These are phyloP conservation scores for Podospora australis DNA, from an alignment of 495 filamentous ascomycete species.

Conservation along the genomic window DNA sequence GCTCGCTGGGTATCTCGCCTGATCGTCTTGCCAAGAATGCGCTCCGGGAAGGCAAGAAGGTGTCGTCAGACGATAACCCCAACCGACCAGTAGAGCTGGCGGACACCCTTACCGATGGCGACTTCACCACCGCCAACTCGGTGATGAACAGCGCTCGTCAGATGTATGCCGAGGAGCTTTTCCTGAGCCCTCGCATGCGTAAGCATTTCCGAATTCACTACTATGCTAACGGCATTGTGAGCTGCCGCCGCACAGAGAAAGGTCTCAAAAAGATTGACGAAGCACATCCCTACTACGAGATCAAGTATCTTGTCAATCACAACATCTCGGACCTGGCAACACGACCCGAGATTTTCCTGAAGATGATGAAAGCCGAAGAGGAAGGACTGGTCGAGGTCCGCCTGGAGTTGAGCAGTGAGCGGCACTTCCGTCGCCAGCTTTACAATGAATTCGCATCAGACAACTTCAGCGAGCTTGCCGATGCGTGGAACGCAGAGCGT, in stretches of 20 bases:
- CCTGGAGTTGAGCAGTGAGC: constrained; percentile 66
- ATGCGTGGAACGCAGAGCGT: constrained; percentile 87
- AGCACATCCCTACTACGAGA: constrained; percentile 91
- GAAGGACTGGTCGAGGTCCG: constrained; percentile 84
- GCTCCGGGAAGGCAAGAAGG: constrained; percentile 65
- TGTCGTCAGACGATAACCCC: constrained; percentile 75
- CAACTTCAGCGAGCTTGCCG: constrained; percentile 89
- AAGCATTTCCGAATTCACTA: constrained; percentile 75
- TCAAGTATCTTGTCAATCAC: constrained; percentile 92
- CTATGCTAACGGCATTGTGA: constrained; percentile 74
- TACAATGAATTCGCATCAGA: constrained; percentile 83
- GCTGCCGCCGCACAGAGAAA: constrained; percentile 87
- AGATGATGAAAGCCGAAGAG: constrained; percentile 94
- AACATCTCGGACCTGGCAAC: constrained; percentile 71
- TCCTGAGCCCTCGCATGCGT: constrained; percentile 81
- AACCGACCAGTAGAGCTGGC: constrained; percentile 77
- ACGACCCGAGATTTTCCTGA: constrained; percentile 79
- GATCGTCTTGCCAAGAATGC: constrained; percentile 82
- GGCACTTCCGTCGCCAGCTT: constrained; percentile 64
- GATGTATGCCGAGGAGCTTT: constrained; percentile 88
- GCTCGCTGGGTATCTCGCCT: constrained; percentile 82
- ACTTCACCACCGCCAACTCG: constrained; percentile 69
- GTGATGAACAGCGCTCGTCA: constrained; percentile 72
- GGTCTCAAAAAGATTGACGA: constrained; percentile 92
- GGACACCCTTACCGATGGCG: constrained; percentile 60